These are phyloP conservation scores for Coniosporium tulheliwenetii DNA, from an alignment of 2,329 filamentous ascomycete genomes.

Conservation along the genomic window DNA sequence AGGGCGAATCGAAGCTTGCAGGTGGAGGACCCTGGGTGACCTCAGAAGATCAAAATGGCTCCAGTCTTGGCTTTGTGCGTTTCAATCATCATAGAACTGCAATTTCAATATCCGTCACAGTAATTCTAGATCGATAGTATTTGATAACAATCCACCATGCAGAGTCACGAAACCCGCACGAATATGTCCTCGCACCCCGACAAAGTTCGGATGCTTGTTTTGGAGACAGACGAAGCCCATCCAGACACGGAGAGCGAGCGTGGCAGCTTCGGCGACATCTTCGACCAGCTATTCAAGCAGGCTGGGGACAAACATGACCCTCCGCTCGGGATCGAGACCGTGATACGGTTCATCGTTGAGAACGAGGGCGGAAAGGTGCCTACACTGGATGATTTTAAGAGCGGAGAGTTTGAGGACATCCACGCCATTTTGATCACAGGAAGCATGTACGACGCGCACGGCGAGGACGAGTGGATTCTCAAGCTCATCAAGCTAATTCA, in stretches of 20 bases:
- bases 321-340: constrained; percentile 37
- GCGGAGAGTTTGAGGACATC: constrained; percentile 22
- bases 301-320: constrained; percentile 39
- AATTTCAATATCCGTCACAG: no score
- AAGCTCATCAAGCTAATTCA: constrained; percentile 28
- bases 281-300: constrained; percentile 33
- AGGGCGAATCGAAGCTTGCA: no score
- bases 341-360: constrained; percentile 38
- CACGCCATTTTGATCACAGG: constrained; percentile 31
- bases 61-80: no score
- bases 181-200: constrained; percentile 3
- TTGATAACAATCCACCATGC: no score
- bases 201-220: constrained; percentile 33
- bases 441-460: constrained; percentile 32
- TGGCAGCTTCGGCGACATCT: constrained; percentile 35
- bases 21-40: no score
- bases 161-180: no score
- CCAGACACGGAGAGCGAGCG: constrained; percentile 33
- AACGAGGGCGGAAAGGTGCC: constrained; percentile 33
- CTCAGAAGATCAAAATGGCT: no score
- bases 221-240: constrained; percentile 35
- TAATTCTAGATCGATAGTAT: no score
- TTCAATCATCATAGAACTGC: no score
- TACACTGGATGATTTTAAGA: constrained; percentile 28
- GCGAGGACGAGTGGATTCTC: constrained; percentile 26